These are phyloP conservation scores for Alternaria dauci DNA, from an alignment of 2,329 filamentous ascomycete species.

Conservation along the genomic window DNA sequence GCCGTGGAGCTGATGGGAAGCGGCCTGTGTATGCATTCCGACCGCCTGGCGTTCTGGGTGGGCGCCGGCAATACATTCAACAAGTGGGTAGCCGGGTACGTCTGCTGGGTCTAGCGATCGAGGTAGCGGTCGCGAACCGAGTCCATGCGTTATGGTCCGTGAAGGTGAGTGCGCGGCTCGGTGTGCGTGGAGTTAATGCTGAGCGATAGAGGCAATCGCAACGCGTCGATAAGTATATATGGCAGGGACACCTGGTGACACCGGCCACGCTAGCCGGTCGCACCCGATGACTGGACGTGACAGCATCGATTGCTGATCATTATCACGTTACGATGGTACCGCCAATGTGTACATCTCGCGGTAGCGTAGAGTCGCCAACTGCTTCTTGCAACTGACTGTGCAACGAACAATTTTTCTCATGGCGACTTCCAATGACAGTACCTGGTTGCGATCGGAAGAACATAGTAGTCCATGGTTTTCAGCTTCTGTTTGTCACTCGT, in stretches of 20 bases:
- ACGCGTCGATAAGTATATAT: neutral
- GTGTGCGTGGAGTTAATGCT: neutral
- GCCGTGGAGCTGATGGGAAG: neutral
- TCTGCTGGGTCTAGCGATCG: neutral
- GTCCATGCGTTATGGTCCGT: neutral
- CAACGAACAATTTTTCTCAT: neutral
- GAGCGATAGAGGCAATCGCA: neutral
- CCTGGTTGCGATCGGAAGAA: neutral
- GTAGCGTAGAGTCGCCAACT: neutral
- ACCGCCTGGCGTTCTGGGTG: neutral
- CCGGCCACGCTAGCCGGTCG: neutral
- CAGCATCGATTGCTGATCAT: neutral
- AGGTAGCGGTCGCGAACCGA: neutral
- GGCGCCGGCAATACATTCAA: neutral
- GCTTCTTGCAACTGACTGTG: neutral
- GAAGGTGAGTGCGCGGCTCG: neutral
- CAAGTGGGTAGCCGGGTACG: neutral
- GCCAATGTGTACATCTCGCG: neutral
- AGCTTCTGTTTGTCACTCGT: neutral
- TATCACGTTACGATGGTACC: neutral
- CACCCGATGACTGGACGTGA: neutral
- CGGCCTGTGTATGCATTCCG: neutral
- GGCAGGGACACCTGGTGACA: neutral
- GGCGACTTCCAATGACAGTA: neutral
- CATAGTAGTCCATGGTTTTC: neutral